Conservation (phyloP, 2,329 filamentous ascomycete genomes). For the Fonsecaea monophora region DNA sequence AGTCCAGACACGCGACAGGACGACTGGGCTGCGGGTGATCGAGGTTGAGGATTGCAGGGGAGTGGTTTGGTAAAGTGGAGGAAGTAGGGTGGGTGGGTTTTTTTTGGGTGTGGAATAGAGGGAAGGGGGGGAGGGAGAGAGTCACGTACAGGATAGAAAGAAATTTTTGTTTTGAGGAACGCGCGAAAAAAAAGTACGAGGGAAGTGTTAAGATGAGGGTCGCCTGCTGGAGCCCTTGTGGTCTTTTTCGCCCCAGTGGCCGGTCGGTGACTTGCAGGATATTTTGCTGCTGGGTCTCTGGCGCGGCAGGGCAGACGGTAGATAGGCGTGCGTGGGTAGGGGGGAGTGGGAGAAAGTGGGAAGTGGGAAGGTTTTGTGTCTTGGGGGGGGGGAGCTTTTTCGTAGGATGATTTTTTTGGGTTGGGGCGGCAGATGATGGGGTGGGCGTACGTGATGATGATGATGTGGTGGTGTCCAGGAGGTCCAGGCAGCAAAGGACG, state of each 20-base stretch:
- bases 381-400: conserved; percentile 20
- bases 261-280: conserved; percentile 36
- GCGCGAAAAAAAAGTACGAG: conserved; percentile 26
- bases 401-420: conserved; percentile 23
- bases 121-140: conserved; percentile 17
- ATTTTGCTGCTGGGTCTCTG: conserved; percentile 33
- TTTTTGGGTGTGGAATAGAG: conserved; percentile 23
- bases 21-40: conserved; percentile 23
- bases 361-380: conserved; percentile 36
- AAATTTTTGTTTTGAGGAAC: conserved; percentile 29
- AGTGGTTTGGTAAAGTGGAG: conserved; percentile 33
- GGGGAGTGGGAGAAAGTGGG: conserved; percentile 25
- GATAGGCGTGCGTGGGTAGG: conserved; percentile 24
- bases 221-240: conserved; percentile 28
- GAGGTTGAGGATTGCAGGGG: conserved; percentile 31
- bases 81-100: conserved; percentile 34
- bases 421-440: conserved; percentile 22
- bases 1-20: conserved; percentile 31
- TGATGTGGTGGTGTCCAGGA: conserved; percentile 7
- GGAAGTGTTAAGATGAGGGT: conserved; percentile 38
- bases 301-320: conserved; percentile 29
- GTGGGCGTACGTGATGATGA: conserved; percentile 26
- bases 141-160: conserved; percentile 17
- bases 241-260: conserved; percentile 23
- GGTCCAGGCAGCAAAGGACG: conserved; percentile 8